A percentile compares a stretch with the other conserved stretches of the same genome.
These are phyloP conservation scores for Sclerotinia sclerotiorum DNA, from an alignment of 2,329 filamentous ascomycete species.

Conservation along the genomic window DNA sequence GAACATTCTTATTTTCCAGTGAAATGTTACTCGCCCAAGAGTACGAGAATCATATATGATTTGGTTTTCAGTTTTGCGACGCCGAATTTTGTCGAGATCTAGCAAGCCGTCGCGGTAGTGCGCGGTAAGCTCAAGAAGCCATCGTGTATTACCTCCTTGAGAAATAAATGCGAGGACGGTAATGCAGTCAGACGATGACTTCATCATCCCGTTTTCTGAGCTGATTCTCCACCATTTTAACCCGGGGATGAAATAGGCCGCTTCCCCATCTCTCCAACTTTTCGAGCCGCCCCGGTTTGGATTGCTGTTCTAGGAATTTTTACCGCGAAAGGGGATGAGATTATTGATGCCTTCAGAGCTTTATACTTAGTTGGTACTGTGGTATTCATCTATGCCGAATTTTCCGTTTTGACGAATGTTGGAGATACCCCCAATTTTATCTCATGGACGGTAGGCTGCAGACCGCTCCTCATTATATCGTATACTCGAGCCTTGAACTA, in stretches of 20 bases:
- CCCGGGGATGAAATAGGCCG: background rate
- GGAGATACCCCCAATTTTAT: background rate
- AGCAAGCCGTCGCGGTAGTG: background rate
- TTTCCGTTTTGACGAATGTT: background rate
- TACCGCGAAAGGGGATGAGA: background rate
- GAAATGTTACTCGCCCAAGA: background rate
- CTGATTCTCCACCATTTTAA: background rate
- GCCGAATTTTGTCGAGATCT: background rate
- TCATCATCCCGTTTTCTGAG: conserved; percentile 3
- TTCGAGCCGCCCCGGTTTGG: background rate
- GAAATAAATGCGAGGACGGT: background rate
- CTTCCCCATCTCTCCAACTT: background rate
- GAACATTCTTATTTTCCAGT: no score
- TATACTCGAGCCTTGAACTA: background rate
- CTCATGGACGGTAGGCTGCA: background rate
- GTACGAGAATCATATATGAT: background rate
- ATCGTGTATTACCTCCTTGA: conserved; percentile 1
- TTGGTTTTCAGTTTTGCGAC: background rate
- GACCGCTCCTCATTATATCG: conserved; percentile 1
- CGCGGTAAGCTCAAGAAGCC: background rate
- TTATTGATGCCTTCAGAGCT: background rate
- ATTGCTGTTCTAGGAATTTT: background rate
- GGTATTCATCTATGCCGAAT: background rate
- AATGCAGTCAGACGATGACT: conserved; percentile 1
- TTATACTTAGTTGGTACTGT: background rate